phyloP scores from a whole-genome alignment of 164 flowering plant genomes.

The Stephania japonica region DNA sequence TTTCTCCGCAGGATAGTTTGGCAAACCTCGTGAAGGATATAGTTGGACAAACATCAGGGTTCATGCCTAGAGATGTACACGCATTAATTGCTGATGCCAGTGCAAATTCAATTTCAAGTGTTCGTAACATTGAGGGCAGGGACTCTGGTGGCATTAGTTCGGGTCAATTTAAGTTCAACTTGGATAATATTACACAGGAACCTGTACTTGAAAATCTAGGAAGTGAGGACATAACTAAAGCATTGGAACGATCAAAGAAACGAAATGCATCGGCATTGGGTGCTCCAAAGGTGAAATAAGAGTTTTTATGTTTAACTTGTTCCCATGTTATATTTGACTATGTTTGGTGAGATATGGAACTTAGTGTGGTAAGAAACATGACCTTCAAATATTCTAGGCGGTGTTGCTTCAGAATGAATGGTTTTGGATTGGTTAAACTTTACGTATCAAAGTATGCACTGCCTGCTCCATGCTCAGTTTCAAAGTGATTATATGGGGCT shows the following conservation, averaged over 20 bases:
- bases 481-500: neutral
- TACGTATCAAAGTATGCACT: neutral
- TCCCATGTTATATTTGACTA: neutral
- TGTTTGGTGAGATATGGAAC: neutral
- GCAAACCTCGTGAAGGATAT: constrained; percentile 60
- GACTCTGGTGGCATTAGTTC: constrained; percentile 15
- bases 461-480: neutral
- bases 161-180: constrained; percentile 1
- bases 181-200: constrained; percentile 14
- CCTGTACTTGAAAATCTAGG: constrained; percentile 23
- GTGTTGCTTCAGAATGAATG: neutral
- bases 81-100: constrained; percentile 86
- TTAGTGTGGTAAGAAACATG: neutral
- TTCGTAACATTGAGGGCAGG: constrained; percentile 16
- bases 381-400: neutral
- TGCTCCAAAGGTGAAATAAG: constrained; percentile 72
- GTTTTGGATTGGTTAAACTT: neutral
- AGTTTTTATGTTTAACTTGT: neutral
- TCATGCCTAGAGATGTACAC: constrained; percentile 72
- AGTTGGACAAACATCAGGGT: constrained; percentile 86
- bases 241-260: constrained; percentile 78
- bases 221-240: constrained; percentile 53
- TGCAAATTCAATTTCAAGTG: constrained; percentile 42
- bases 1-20: constrained; percentile 39
- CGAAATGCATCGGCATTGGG: constrained; percentile 85